Evolutionary conservation across 2,329 filamentous ascomycete genomes (phyloP).

Genomic region (Dactylellina drechsleri): DNA sequence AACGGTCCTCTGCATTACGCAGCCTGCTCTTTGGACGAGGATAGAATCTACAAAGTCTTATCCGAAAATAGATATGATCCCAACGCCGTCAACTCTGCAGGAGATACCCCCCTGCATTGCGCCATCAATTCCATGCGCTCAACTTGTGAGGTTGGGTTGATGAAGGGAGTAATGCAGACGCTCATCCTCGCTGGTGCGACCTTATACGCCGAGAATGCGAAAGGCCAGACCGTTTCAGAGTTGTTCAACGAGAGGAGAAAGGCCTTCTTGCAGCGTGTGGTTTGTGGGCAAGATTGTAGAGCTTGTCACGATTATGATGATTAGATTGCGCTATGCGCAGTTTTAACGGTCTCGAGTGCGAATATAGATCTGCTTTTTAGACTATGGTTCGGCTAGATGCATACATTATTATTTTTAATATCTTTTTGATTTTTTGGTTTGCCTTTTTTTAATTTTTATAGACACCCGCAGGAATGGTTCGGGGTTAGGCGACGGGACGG

Average conservation of each 20-base stretch:
- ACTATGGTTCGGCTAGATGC: too few relatives aligned
- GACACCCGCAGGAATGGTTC: conserved; percentile 2
- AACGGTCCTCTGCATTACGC: conserved; percentile 12
- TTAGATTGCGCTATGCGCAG: background rate
- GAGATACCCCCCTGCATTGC: conserved; percentile 4
- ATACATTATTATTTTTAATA: too few relatives aligned
- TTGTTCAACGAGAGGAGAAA: background rate
- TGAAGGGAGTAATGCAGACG: background rate
- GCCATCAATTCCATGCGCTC: background rate
- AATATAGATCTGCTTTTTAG: too few relatives aligned
- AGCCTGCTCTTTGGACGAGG: background rate
- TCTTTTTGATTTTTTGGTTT: too few relatives aligned
- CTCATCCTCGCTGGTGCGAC: background rate
- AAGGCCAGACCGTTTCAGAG: background rate
- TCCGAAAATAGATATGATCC: background rate
- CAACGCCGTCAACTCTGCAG: background rate
- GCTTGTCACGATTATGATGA: background rate
- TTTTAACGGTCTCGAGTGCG: too few relatives aligned
- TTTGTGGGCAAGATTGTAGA: background rate
- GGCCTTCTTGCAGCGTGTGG: background rate
- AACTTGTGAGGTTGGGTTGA: background rate
- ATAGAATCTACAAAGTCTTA: background rate
- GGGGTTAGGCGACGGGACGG: background rate
- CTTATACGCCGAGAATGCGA: background rate
- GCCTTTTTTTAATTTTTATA: background rate